phyloP scores from a whole-genome alignment of 164 flowering plant genomes.

The Vitis riparia region DNA sequence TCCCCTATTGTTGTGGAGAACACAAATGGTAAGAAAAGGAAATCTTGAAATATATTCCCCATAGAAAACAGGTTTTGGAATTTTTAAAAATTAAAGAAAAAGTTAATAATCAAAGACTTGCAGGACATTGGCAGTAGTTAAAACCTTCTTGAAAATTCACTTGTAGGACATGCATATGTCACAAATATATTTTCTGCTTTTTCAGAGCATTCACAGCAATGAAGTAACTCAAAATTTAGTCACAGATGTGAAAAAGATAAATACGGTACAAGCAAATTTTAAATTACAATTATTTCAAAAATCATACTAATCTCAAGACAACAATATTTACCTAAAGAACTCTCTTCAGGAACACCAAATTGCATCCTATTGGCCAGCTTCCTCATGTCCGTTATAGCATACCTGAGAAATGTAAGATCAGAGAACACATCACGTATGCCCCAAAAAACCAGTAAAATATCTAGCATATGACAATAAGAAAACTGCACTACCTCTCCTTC shows the following conservation, averaged over 20 bases:
- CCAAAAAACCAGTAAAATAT: not conserved
- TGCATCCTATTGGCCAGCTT: conserved; percentile 97
- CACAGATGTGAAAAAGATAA: not conserved
- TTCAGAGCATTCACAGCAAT: not conserved
- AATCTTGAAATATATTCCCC: not conserved
- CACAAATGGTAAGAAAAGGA: not conserved
- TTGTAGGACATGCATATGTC: not conserved
- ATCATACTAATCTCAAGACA: not conserved
- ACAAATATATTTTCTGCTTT: not conserved
- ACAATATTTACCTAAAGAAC: conserved; percentile 70
- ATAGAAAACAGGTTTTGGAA: no score
- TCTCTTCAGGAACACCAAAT: conserved; percentile 95
- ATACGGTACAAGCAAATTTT: not conserved
- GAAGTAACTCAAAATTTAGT: not conserved
- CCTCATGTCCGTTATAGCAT: conserved; percentile 95
- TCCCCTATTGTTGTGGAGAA: conserved; percentile 56
- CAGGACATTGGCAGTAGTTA: no score
- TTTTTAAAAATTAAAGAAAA: no score
- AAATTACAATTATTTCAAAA: not conserved
- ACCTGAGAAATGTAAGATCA: conserved; percentile 41
- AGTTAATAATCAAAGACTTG: not conserved
- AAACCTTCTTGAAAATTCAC: no score
- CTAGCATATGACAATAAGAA: not conserved
- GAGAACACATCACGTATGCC: not conserved
- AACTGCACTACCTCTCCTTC: conserved; percentile 77